Evolutionary conservation across 768 basidiomycete genomes (phyloP).

Genomic region (Podaxis carcinomalis): DNA sequence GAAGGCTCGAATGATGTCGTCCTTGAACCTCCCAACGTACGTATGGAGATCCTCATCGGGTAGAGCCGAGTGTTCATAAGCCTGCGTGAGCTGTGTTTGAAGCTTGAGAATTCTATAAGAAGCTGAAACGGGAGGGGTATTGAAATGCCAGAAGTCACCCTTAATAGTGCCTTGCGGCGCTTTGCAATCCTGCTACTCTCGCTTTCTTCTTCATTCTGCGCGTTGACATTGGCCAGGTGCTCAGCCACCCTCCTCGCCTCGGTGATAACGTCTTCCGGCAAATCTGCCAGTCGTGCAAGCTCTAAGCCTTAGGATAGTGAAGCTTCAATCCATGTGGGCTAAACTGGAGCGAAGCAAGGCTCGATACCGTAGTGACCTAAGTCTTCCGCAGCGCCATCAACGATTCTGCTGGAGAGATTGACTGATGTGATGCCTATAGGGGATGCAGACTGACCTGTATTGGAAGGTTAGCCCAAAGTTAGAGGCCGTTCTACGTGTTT

Average conservation of each 20-base stretch:
- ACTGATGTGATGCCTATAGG: no score
- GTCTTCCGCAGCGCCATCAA: slow-evolving; percentile 65
- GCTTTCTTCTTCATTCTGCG: slow-evolving; percentile 55
- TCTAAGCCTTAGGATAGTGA: slow-evolving; percentile 61
- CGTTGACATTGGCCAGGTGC: slow-evolving; percentile 53
- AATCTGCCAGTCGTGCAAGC: slow-evolving; percentile 81
- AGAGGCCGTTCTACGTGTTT: slow-evolving; percentile 44
- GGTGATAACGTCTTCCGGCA: slow-evolving; percentile 66
- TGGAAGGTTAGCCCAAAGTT: slow-evolving; percentile 71
- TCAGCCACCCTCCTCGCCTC: slow-evolving; percentile 62
- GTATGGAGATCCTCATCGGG: slow-evolving; percentile 64
- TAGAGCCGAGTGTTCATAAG: slow-evolving; percentile 65
- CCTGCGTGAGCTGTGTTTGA: slow-evolving; percentile 71
- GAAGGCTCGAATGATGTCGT: slow-evolving; percentile 60
- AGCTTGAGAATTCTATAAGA: slow-evolving; percentile 38
- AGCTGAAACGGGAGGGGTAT: background rate
- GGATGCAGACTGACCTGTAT: slow-evolving; percentile 52
- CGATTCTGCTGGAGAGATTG: slow-evolving; percentile 47
- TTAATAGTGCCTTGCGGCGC: slow-evolving; percentile 64
- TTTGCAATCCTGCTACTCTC: slow-evolving; percentile 51
- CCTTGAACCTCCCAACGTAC: slow-evolving; percentile 68
- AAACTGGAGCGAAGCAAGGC: background rate
- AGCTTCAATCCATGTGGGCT: background rate
- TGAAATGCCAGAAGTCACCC: slow-evolving; percentile 37
- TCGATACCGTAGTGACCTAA: slow-evolving; percentile 66